Evolutionary conservation across 352 stramenopile genomes (phyloP).

Genomic region (Globisporangium radiosum): DNA sequence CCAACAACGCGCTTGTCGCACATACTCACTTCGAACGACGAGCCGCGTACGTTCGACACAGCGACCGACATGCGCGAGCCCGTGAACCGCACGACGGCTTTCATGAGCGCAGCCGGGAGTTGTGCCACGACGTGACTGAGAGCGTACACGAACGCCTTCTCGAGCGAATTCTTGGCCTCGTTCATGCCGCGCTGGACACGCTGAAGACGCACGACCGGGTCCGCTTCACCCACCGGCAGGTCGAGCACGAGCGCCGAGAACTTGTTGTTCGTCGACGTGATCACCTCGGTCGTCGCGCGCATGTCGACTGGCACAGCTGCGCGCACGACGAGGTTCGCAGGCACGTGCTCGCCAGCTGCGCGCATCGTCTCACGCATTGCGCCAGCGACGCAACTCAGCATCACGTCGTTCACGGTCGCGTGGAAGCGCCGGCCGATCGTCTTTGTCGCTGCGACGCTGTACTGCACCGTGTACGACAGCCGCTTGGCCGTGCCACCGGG

Average conservation of each 20-base stretch:
- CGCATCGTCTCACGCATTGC: conserved; percentile 69
- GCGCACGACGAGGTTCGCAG: conserved; percentile 43
- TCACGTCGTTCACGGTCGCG: conserved; percentile 77
- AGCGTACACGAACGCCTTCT: conserved; percentile 72
- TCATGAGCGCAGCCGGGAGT: conserved; percentile 46
- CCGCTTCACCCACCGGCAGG: conserved; percentile 49
- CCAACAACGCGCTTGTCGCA: conserved; percentile 47
- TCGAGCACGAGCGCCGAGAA: conserved; percentile 77
- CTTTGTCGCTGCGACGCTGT: conserved; percentile 69
- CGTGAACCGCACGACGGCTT: conserved; percentile 43
- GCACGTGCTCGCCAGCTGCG: conserved; percentile 26
- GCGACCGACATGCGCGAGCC: conserved; percentile 57
- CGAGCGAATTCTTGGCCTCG: conserved; percentile 74
- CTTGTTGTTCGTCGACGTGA: conserved; percentile 58
- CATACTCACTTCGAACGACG: conserved; percentile 40
- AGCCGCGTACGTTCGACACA: conserved; percentile 61
- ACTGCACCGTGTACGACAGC: conserved; percentile 64
- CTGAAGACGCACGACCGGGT: conserved; percentile 42
- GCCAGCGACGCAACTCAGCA: conserved; percentile 69
- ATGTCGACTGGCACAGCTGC: conserved; percentile 77
- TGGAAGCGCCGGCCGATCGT: conserved; percentile 56
- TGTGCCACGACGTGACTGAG: conserved; percentile 49
- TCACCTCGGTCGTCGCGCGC: conserved; percentile 56
- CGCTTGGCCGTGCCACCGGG: conserved; percentile 49
- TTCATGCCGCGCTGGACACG: conserved; percentile 49